These are phyloP conservation scores for Phaeotremella fagi DNA, from an alignment of 768 basidiomycete species.

Conservation along the genomic window DNA sequence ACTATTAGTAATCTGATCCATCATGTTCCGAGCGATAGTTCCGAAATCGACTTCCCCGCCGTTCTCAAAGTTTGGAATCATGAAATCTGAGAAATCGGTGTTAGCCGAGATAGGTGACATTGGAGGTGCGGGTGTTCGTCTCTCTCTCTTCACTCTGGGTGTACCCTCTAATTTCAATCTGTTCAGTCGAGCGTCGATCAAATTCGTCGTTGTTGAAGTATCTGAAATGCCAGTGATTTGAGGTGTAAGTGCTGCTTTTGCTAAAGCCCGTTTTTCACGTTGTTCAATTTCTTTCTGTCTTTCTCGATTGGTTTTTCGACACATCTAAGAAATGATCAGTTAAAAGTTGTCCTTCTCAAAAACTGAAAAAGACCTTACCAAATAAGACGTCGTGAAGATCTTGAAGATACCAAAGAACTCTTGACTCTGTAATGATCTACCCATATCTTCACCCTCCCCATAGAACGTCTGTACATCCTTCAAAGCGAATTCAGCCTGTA, in stretches of 20 bases:
- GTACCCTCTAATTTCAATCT: constrained; percentile 46
- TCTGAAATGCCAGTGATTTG: constrained; percentile 40
- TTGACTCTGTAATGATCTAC: constrained; percentile 53
- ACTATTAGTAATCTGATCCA: constrained; percentile 9
- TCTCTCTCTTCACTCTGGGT: constrained; percentile 41
- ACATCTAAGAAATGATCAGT: no score
- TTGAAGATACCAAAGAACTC: constrained; percentile 98
- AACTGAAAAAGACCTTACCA: no score
- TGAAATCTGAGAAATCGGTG: constrained; percentile 37
- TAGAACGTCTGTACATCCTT: constrained; percentile 82
- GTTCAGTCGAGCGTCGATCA: constrained; percentile 44
- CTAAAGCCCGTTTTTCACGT: constrained; percentile 63
- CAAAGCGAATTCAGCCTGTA: constrained; percentile 75
- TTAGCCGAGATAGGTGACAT: constrained; percentile 28
- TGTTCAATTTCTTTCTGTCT: constrained; percentile 66
- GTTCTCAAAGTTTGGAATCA: constrained; percentile 18
- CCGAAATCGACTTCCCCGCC: constrained; percentile 30
- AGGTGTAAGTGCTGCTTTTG: constrained; percentile 42
- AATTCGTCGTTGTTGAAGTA: constrained; percentile 15
- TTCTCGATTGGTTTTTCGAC: constrained; percentile 71
- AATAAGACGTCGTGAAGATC: constrained; percentile 89
- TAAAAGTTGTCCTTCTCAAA: no score
- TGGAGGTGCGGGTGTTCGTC: constrained; percentile 32
- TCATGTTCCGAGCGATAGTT: constrained; percentile 31
- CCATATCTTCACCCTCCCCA: constrained; percentile 71